phyloP scores from a whole-genome alignment of 2,329 filamentous ascomycete genomes.

The Nemania sp. region DNA sequence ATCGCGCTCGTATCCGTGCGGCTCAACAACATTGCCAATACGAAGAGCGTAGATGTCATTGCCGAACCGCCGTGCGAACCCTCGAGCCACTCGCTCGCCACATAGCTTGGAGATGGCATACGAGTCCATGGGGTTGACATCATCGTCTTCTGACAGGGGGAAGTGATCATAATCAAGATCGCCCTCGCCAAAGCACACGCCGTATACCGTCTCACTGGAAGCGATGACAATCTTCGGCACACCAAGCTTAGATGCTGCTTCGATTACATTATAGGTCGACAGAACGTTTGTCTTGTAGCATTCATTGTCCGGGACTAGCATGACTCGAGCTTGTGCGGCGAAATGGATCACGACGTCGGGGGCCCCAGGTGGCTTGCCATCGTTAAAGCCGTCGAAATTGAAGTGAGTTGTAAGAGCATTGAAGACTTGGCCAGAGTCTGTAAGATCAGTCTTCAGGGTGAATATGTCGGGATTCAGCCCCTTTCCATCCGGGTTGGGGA shows the following conservation, averaged over 20 bases:
- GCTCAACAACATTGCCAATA: slow-evolving; percentile 64
- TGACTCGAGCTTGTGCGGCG: slow-evolving; percentile 60
- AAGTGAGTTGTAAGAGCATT: slow-evolving; percentile 52
- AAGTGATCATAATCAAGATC: slow-evolving; percentile 59
- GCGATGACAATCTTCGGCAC: slow-evolving; percentile 66
- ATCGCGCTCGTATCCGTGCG: slow-evolving; percentile 59
- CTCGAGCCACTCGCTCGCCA: slow-evolving; percentile 58
- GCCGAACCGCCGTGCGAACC: slow-evolving; percentile 58
- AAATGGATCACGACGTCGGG: slow-evolving; percentile 67
- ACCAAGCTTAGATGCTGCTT: slow-evolving; percentile 63
- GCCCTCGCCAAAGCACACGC: slow-evolving; percentile 64
- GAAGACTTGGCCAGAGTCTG: slow-evolving; percentile 44
- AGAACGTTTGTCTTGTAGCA: slow-evolving; percentile 59
- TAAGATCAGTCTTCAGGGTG: slow-evolving; percentile 39
- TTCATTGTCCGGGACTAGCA: slow-evolving; percentile 64
- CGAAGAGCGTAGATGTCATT: slow-evolving; percentile 63
- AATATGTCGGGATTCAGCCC: slow-evolving; percentile 33
- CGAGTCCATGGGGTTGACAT: slow-evolving; percentile 63
- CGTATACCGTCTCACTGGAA: slow-evolving; percentile 62
- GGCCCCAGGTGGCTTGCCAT: slow-evolving; percentile 39
- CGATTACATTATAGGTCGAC: slow-evolving; percentile 64
- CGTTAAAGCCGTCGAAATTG: slow-evolving; percentile 37
- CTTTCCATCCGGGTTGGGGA: slow-evolving; percentile 23
- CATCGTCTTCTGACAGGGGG: slow-evolving; percentile 61
- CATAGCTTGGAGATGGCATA: slow-evolving; percentile 65